phyloP scores from a whole-genome alignment of 352 stramenopile genomes.

The Globisporangium perplexum region DNA sequence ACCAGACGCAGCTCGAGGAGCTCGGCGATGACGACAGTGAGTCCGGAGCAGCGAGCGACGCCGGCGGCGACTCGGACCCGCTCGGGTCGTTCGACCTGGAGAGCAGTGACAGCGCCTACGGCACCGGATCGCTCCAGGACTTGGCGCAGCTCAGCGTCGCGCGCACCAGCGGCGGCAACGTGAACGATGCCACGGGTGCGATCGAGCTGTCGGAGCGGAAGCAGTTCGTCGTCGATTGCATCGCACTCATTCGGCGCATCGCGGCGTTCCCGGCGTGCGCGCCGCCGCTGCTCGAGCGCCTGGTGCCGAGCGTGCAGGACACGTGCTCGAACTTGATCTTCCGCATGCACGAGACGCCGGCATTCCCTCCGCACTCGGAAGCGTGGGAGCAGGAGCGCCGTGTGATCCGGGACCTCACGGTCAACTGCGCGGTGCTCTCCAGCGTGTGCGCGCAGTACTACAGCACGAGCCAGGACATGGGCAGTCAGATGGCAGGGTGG shows the following conservation, averaged over 20 bases:
- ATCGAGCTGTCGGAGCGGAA: conserved; percentile 63
- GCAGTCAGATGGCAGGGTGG: conserved; percentile 56
- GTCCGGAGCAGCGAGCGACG: conserved; percentile 12
- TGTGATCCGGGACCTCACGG: conserved; percentile 54
- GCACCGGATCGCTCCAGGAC: conserved; percentile 62
- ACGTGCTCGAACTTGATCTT: conserved; percentile 35
- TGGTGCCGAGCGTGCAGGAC: conserved; percentile 44
- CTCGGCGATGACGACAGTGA: conserved; percentile 43
- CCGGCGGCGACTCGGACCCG: conserved; percentile 29
- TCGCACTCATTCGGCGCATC: conserved; percentile 66
- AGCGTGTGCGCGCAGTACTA: conserved; percentile 59
- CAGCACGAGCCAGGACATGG: conserved; percentile 47
- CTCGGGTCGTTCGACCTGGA: conserved; percentile 31
- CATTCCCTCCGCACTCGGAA: conserved; percentile 30
- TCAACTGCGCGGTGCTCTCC: conserved; percentile 49
- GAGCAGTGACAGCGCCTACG: conserved; percentile 23
- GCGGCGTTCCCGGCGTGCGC: conserved; percentile 52
- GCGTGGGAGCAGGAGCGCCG: conserved; percentile 43
- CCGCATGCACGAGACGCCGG: conserved; percentile 38
- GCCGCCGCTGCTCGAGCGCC: conserved; percentile 38
- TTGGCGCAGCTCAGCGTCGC: conserved; percentile 56
- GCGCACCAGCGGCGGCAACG: conserved; percentile 26
- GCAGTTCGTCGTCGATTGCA: conserved; percentile 68
- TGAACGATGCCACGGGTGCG: conserved; percentile 17
- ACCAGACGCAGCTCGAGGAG: conserved; percentile 57